phyloP scores from a whole-genome alignment of 2,329 filamentous ascomycete genomes.

The Ophiostoma piceae region DNA sequence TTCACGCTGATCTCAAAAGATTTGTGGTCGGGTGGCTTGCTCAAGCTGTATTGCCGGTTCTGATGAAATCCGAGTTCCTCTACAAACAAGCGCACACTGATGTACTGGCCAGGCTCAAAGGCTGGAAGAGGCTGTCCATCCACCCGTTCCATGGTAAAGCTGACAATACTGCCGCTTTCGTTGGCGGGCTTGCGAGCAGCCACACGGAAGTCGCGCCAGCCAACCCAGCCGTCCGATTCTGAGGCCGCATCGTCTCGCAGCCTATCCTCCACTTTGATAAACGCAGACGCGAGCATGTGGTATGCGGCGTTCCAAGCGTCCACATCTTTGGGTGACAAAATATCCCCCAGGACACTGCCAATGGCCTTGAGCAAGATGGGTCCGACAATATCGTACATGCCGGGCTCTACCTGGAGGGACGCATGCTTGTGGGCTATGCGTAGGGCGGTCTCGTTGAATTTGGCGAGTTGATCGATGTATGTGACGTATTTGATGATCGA shows the following conservation, averaged over 20 bases:
- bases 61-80: slow-evolving; percentile 60
- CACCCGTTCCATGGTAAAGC: slow-evolving; percentile 63
- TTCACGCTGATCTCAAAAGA: slow-evolving; percentile 67
- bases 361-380: slow-evolving; percentile 62
- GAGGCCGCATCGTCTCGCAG: slow-evolving; percentile 43
- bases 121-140: slow-evolving; percentile 53
- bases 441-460: slow-evolving; percentile 46
- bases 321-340: slow-evolving; percentile 59
- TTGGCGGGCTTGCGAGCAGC: slow-evolving; percentile 56
- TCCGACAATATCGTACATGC: slow-evolving; percentile 67
- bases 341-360: slow-evolving; percentile 60
- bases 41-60: slow-evolving; percentile 66
- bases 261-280: slow-evolving; percentile 45
- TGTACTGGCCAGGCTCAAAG: slow-evolving; percentile 65
- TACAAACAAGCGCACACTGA: slow-evolving; percentile 59
- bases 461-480: slow-evolving; percentile 61
- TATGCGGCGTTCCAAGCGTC: slow-evolving; percentile 71
- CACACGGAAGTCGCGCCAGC: slow-evolving; percentile 52
- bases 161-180: slow-evolving; percentile 54
- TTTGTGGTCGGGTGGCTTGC: neutral
- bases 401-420: slow-evolving; percentile 62
- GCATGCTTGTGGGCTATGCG: slow-evolving; percentile 73
- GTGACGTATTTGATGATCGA: slow-evolving; percentile 67
- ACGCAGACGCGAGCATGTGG: slow-evolving; percentile 62
- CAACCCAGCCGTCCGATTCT: slow-evolving; percentile 36